Conservation (phyloP, 108 stramenopile genomes). For the Stephanodiscus triporus region DNA sequence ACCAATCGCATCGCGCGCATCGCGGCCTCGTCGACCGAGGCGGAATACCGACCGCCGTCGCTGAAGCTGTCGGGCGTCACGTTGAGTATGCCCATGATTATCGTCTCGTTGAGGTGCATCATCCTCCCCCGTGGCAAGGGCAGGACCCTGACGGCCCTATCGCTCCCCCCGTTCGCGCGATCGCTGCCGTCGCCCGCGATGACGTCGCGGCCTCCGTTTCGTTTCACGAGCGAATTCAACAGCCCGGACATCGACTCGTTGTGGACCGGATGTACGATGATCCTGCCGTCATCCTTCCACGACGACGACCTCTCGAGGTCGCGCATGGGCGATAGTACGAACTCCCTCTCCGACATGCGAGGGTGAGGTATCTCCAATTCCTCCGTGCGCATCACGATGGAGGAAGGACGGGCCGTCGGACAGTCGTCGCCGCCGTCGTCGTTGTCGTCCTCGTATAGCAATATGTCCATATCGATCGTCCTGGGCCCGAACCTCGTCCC, state of each 20-base stretch:
- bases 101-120: slow-evolving; percentile 68
- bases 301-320: slow-evolving; percentile 59
- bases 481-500: slow-evolving; percentile 78
- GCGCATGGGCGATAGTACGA: slow-evolving; percentile 90
- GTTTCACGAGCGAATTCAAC: slow-evolving; percentile 22
- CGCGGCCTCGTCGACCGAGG: slow-evolving; percentile 67
- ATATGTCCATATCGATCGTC: slow-evolving; percentile 90
- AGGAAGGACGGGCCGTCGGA: neutral
- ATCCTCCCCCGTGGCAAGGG: slow-evolving; percentile 75
- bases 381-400: slow-evolving; percentile 39
- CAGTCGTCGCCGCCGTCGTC: neutral
- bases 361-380: slow-evolving; percentile 88
- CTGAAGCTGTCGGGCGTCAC: slow-evolving; percentile 97
- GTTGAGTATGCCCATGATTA: slow-evolving; percentile 96
- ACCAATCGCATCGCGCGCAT: slow-evolving; percentile 78
- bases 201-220: neutral
- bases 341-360: slow-evolving; percentile 85
- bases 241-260: slow-evolving; percentile 56
- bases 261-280: slow-evolving; percentile 51
- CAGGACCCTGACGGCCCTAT: slow-evolving; percentile 51
- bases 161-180: neutral
- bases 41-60: slow-evolving; percentile 86
- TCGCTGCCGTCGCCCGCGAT: neutral
- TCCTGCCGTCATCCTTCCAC: neutral
- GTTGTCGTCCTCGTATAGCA: slow-evolving; percentile 58